These are phyloP conservation scores for Phaeoacremonium minimum DNA, from an alignment of 2,329 filamentous ascomycete genomes.

Conservation along the genomic window DNA sequence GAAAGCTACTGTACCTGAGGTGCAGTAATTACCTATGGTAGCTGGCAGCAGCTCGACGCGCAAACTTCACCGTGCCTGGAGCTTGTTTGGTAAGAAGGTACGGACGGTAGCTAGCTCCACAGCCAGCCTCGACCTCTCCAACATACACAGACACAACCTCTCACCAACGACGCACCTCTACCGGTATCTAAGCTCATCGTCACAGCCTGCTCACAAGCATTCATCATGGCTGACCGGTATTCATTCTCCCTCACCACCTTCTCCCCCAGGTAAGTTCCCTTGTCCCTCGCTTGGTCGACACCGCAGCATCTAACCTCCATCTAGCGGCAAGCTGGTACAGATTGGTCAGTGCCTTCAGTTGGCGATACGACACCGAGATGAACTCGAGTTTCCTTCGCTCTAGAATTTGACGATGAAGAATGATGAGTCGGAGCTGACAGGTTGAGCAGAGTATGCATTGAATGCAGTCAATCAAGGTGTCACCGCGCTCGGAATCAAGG, in stretches of 20 bases:
- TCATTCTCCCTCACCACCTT: constrained; percentile 99
- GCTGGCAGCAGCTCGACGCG: constrained; percentile 12
- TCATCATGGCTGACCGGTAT: constrained; percentile 91
- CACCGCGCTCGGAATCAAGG: constrained; percentile 97
- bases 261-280: constrained; percentile 86
- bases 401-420: too few species aligned
- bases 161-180: background rate
- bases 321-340: constrained; percentile 96
- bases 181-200: constrained; percentile 2
- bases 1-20: too few species aligned
- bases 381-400: too few species aligned
- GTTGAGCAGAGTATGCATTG: constrained; percentile 82
- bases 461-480: constrained; percentile 99
- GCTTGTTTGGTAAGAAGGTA: too few species aligned
- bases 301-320: too few species aligned
- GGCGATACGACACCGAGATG: too few species aligned
- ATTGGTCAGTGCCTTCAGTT: constrained; percentile 62
- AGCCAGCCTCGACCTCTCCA: too few species aligned
- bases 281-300: too few species aligned
- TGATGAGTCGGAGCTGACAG: constrained; percentile 12
- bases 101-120: too few species aligned
- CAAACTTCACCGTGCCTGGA: constrained; percentile 18
- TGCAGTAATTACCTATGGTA: too few species aligned
- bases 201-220: constrained; percentile 15
- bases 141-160: background rate